A percentile compares a stretch with the other conserved stretches of the same genome.
Evolutionary conservation across 1,284 basidiomycete species (phyloP).

Genomic region (Hemileia vastatrix): DNA sequence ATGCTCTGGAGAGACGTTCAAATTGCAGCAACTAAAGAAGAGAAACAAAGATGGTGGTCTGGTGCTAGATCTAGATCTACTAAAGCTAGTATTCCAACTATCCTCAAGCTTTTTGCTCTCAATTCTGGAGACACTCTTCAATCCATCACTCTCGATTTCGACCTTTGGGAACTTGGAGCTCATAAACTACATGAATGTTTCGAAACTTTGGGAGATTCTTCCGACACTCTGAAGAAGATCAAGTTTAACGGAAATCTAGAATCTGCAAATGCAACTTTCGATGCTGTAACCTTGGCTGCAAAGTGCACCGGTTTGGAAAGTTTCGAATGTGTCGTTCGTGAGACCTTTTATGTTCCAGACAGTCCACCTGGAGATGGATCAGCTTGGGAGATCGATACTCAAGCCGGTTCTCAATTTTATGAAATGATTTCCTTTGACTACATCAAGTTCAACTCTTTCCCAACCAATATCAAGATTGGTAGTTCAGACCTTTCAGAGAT

Average conservation of each 20-base stretch:
- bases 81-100: not conserved
- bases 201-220: not conserved
- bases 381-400: not conserved
- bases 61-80: not conserved
- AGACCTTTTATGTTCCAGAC: not conserved
- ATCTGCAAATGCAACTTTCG: not conserved
- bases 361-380: not conserved
- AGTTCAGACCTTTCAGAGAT: no score
- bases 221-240: not conserved
- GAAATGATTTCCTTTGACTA: not conserved
- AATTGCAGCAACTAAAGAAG: not conserved
- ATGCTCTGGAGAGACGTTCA: not conserved
- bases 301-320: not conserved
- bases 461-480: not conserved
- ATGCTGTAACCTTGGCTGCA: not conserved
- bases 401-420: not conserved
- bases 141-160: not conserved
- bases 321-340: not conserved
- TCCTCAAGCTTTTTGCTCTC: not conserved
- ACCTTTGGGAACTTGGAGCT: not conserved
- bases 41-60: not conserved
- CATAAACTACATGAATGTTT: not conserved
- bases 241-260: not conserved
- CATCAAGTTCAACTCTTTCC: not conserved
- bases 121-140: not conserved